Base-by-base conservation (phyloP, 2,329 filamentous ascomycete species). In the Sphaerulina populicola region DNA sequence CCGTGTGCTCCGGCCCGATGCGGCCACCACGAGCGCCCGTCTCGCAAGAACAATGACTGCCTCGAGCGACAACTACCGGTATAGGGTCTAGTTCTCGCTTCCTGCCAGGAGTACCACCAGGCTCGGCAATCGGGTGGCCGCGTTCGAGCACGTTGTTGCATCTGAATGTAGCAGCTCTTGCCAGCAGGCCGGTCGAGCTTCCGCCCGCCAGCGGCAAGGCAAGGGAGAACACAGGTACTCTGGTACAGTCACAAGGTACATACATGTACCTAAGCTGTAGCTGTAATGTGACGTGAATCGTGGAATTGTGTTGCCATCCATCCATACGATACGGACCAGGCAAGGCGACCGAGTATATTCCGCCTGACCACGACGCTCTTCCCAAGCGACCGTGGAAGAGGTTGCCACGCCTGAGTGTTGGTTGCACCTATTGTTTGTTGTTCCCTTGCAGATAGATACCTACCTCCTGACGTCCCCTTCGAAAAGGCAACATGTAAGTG, bases 81-180 rank as follows among this genome's bases (percentile, higher is more conserved):
- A 18, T 18, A 18, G 18, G 40, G 18, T 42, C 6, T 23, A 40
- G 36, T 10, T 40, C 35, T 8, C 27, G 38, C 47, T 49, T 42
- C 47, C 33, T 43, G 6, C 30, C 18, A 18, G 18, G 4, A 18
- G 18, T 35, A 31, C 29, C 38, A 29, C 38, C 12, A 47, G 42
- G 40, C 30, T 29, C 41, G 47, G 50, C 50, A 49, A 39, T 50
- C 51, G 43, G 51, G 44, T 37, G 31, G 39, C 42, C 41, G 40
- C 54, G 48, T 44, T 44, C 27, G 39, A 30, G 48, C 54, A 54
- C 51, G 54, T 54, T 52, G 54, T 55, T 44, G 38, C 49, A 52
- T 38, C 41, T 30, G 10, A 27, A n/a, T 36, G 31, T 51, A 38
- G 36, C 43, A 45, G 41, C 36, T 40, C 37, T 39, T 39, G 35